Evolutionary conservation across 2,329 filamentous ascomycete genomes (phyloP), one percentile per base, ranked within the genome.

Genomic region (Knoxdaviesia capensis): DNA sequence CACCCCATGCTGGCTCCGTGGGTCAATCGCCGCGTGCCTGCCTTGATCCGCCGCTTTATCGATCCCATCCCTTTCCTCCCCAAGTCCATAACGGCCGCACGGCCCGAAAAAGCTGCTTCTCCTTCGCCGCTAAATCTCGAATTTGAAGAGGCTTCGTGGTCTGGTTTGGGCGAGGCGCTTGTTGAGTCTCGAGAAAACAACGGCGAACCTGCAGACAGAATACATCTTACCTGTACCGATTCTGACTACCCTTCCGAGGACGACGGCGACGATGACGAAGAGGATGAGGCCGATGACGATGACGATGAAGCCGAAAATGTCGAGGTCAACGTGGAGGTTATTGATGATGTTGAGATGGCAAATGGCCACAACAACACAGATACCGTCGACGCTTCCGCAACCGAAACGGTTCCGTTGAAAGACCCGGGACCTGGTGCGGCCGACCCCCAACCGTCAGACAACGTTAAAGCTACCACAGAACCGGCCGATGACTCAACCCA

Each of bases 1-100:
- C 75, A 80, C 49, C 75, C 75, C 0, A 61, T 66, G 34, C 71
- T 80, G 67, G 59, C 56, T 2, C 71, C 74, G 0, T 79, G 69
- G 54, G 43, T 65, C 0, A 66, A 65, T 43, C 67, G 62, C 43
- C 57, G 63, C 34, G 63, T 79, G 55, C 64, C 71, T 0, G 48
- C 55, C 1, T 54, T 63, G 9, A 57, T 79, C 30, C 64, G 63
- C 46, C 68, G 67, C 31, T 65, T 69, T 41, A 56, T 77, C 11
- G 75, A 79, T 43, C 74, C 74, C 0, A 65, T 77, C n/a, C 65
- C 73, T 2, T 78, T 72, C 52, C 59, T 79, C 0, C 72, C 73
- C 0, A 59, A 77, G 42, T 20, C 20, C 20, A 20, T 20, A 20
- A 20, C 20, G 20, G 20, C 20, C 20, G 20, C 20, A 20, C 20